Evolutionary conservation across 1,284 basidiomycete genomes (phyloP).

Genomic region (Pyrrhoderma lamaoense): DNA sequence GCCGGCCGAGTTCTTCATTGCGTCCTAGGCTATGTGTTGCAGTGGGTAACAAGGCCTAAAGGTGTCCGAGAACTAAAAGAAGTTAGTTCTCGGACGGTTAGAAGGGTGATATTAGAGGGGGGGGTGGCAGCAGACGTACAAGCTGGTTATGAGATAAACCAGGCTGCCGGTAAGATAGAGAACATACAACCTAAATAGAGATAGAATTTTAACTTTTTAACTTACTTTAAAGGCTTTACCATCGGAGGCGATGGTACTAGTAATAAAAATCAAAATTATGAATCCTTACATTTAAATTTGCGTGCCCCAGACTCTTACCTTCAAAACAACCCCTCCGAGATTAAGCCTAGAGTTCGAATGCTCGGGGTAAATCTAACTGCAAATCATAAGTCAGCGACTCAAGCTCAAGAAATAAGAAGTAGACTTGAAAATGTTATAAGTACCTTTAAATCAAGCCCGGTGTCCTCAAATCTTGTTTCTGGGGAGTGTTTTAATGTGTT

Average conservation of each 20-base stretch:
- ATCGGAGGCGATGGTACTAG: constrained; percentile 17
- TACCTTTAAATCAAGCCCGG: constrained; percentile 4
- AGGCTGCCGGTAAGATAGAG: constrained; percentile 1
- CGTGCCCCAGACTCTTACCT: neutral
- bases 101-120: neutral
- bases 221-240: constrained; percentile 11
- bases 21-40: too few species aligned
- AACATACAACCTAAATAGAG: neutral
- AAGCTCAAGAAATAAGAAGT: neutral
- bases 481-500: neutral
- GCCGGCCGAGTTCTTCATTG: too few species aligned
- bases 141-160: neutral
- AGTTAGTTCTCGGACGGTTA: neutral
- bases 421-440: neutral
- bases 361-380: constrained; percentile 4
- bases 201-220: neutral
- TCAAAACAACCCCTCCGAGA: neutral
- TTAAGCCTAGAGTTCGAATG: neutral
- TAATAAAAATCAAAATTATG: constrained; percentile 9
- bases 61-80: neutral
- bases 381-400: constrained; percentile 9
- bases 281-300: constrained; percentile 10
- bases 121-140: constrained; percentile 2
- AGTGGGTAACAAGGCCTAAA: neutral
- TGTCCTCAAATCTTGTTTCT: neutral